phyloP scores from a whole-genome alignment of 2,329 filamentous ascomycete genomes.

The Rugonectria rugulosa region DNA sequence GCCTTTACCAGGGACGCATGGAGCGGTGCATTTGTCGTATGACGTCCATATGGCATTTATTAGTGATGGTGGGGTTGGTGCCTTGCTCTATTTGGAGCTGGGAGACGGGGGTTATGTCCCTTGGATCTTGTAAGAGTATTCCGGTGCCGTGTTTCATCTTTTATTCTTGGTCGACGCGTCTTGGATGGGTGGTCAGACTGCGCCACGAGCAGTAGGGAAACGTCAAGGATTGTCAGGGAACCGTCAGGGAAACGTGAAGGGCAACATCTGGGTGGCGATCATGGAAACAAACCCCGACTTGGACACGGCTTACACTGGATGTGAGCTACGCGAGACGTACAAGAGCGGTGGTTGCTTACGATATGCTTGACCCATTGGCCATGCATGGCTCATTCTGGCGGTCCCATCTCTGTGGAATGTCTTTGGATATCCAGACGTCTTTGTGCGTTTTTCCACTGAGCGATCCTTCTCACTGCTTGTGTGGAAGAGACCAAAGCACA shows the following conservation, averaged over 20 bases:
- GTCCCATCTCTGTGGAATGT: constrained; percentile 4
- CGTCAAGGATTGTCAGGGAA: no score
- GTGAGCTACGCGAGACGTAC: constrained; percentile 11
- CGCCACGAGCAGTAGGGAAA: not conserved
- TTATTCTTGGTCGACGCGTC: not conserved
- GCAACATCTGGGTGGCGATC: no score
- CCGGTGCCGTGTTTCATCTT: not conserved
- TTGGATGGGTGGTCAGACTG: no score
- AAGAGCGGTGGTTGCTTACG: not conserved
- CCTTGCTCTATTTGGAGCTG: constrained; percentile 27
- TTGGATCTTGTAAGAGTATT: not conserved
- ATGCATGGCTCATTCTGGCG: constrained; percentile 5
- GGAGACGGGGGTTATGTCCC: not conserved
- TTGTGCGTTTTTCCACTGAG: constrained; percentile 3
- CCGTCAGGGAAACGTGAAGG: no score
- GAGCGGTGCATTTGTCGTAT: constrained; percentile 19
- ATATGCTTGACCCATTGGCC: no score
- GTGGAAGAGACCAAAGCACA: not conserved
- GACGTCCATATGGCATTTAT: constrained; percentile 35
- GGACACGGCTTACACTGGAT: constrained; percentile 23
- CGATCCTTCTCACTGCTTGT: not conserved
- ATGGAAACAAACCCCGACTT: constrained; percentile 8
- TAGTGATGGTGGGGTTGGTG: constrained; percentile 29
- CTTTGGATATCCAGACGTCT: constrained; percentile 14
- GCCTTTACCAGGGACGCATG: not conserved